Conservation (phyloP, 2,329 filamentous ascomycete species). For the Thielaviopsis populi region DNA sequence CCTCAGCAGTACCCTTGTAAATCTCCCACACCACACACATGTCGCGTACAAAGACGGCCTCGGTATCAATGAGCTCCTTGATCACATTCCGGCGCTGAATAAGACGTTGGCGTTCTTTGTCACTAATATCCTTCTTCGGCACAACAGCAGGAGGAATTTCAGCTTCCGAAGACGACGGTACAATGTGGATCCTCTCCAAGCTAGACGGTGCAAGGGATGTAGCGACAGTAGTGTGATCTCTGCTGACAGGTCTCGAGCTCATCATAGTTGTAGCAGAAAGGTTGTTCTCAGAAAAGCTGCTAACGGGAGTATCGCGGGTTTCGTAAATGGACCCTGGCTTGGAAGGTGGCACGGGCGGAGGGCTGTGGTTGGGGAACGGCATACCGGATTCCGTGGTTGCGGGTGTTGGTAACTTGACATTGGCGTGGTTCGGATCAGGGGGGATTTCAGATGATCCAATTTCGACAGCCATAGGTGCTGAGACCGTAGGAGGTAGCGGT, state of each 20-base stretch:
- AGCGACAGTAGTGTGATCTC: conserved; percentile 22
- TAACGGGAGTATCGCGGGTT: conserved; percentile 12
- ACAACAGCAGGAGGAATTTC: conserved; percentile 15
- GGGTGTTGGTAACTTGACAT: not conserved
- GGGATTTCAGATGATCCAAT: not conserved
- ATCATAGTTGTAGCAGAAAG: conserved; percentile 31
- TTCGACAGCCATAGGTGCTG: not conserved
- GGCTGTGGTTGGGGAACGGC: conserved; percentile 34
- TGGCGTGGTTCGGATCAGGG: not conserved
- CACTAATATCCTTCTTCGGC: conserved; percentile 14
- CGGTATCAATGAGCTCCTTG: conserved; percentile 79
- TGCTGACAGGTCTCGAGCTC: conserved; percentile 32
- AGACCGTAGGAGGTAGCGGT: not conserved
- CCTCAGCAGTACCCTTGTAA: conserved; percentile 82
- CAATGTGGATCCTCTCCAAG: conserved; percentile 12
- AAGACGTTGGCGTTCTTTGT: conserved; percentile 51
- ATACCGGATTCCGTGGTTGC: not conserved
- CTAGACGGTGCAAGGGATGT: conserved; percentile 15
- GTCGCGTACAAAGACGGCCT: conserved; percentile 78
- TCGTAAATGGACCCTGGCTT: conserved; percentile 16
- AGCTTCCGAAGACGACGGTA: conserved; percentile 9
- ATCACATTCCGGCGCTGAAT: conserved; percentile 70
- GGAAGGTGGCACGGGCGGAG: conserved; percentile 34
- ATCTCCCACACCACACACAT: conserved; percentile 98
- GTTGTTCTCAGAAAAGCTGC: conserved; percentile 16